These are phyloP conservation scores for Nakazawaea pomicola DNA, from an alignment of 805 yeast genomes.

Conservation along the genomic window DNA sequence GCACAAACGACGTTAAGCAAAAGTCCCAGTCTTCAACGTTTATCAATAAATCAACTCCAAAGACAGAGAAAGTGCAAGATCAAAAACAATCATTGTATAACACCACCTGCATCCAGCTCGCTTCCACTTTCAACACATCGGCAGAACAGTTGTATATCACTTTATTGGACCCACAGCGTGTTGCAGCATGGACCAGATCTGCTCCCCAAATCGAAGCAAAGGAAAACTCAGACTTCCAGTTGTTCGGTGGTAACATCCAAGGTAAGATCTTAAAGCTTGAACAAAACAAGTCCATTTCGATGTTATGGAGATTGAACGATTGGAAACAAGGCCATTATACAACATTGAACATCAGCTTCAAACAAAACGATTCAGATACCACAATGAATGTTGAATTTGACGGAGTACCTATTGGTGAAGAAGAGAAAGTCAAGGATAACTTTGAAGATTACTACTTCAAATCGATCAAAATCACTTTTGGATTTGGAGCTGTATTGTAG, in stretches of 20 bases:
- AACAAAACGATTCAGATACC: constrained; percentile 83
- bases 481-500: constrained; percentile 87
- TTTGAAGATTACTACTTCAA: constrained; percentile 87
- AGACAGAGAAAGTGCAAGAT: constrained; percentile 10
- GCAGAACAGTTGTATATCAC: constrained; percentile 83
- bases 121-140: constrained; percentile 78
- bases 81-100: constrained; percentile 56
- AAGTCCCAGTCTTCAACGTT: constrained; percentile 24
- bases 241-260: constrained; percentile 84
- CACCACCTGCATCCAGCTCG: constrained; percentile 73
- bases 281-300: constrained; percentile 54
- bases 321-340: constrained; percentile 91
- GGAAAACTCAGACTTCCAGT: constrained; percentile 57
- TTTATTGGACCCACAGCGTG: constrained; percentile 67
- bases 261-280: constrained; percentile 63
- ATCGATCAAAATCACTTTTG: constrained; percentile 87
- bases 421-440: constrained; percentile 77
- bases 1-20: constrained; percentile 32
- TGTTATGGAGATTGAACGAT: constrained; percentile 82
- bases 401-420: constrained; percentile 95
- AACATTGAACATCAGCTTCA: constrained; percentile 55
- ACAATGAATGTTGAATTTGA: constrained; percentile 70
- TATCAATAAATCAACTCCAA: constrained; percentile 12
- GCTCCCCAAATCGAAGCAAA: constrained; percentile 52
- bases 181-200: constrained; percentile 89